Conservation (phyloP, 306 rosid genomes). For the Malus sylvestris region DNA sequence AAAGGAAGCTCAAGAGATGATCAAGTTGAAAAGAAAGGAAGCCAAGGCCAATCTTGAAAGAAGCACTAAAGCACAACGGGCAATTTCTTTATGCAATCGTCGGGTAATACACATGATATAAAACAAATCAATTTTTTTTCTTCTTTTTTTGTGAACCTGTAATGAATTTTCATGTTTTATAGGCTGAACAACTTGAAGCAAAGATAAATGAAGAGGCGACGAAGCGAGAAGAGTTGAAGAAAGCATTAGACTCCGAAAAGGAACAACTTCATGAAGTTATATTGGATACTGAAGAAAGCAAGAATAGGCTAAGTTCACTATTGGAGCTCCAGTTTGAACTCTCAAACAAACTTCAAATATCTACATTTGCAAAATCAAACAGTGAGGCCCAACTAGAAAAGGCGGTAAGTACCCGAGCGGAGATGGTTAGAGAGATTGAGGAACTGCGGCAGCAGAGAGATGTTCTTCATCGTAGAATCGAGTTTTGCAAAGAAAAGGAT, state of each 20-base stretch:
- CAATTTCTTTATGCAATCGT: constrained; percentile 51
- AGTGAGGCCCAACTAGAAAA: constrained; percentile 47
- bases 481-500: constrained; percentile 75
- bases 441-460: constrained; percentile 60
- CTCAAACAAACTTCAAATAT: constrained; percentile 51
- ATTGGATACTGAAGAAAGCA: constrained; percentile 49
- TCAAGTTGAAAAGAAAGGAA: constrained; percentile 46
- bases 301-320: constrained; percentile 46
- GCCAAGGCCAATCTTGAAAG: constrained; percentile 40
- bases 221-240: constrained; percentile 34
- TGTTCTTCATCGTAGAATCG: constrained; percentile 62
- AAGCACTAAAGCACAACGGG: constrained; percentile 62
- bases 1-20: constrained; percentile 39
- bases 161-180: not conserved
- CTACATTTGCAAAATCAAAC: constrained; percentile 31
- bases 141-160: not conserved
- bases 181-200: constrained; percentile 59
- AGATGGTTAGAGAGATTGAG: constrained; percentile 61
- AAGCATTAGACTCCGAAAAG: constrained; percentile 34
- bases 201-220: constrained; percentile 44
- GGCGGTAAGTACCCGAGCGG: constrained; percentile 32
- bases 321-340: constrained; percentile 54
- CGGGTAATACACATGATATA: constrained; percentile 33
- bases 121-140: not conserved
- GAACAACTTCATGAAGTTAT: constrained; percentile 37